Conservation (phyloP, 2,329 filamentous ascomycete genomes). For the Fusarium piperis region DNA sequence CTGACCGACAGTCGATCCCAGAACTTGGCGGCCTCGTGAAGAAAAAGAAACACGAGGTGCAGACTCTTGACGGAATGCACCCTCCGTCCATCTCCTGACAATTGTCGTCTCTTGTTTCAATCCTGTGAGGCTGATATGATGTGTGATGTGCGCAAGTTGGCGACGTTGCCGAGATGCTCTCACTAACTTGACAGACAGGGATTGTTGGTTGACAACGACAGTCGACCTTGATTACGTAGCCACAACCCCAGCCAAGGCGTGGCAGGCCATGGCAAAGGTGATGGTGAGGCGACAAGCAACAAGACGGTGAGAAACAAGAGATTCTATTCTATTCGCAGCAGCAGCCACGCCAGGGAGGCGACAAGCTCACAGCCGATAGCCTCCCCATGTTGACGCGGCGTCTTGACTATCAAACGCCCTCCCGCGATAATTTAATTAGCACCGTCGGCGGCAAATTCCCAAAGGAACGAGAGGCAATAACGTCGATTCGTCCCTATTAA, state of each 20-base stretch:
- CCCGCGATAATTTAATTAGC: slow-evolving; percentile 34
- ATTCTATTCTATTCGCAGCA: neutral
- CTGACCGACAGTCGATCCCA: slow-evolving; percentile 22
- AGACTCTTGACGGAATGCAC: slow-evolving; percentile 29
- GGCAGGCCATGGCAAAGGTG: slow-evolving; percentile 23
- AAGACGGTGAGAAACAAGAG: slow-evolving; percentile 27
- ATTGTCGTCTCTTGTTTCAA: slow-evolving; percentile 15
- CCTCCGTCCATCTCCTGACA: slow-evolving; percentile 36
- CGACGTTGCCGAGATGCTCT: slow-evolving; percentile 34
- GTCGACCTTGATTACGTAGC: slow-evolving; percentile 23
- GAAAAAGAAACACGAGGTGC: slow-evolving; percentile 23
- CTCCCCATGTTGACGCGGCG: neutral
- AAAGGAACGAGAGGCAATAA: slow-evolving; percentile 8
- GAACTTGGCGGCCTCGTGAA: slow-evolving; percentile 27
- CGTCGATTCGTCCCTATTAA: slow-evolving; percentile 26
- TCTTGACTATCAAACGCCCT: slow-evolving; percentile 20
- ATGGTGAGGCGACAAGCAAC: slow-evolving; percentile 17
- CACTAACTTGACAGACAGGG: slow-evolving; percentile 25
- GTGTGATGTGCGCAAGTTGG: slow-evolving; percentile 15
- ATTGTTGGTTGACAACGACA: neutral
- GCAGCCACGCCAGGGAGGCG: slow-evolving; percentile 16
- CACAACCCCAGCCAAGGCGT: slow-evolving; percentile 10
- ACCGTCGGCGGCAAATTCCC: slow-evolving; percentile 9
- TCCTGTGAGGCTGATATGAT: slow-evolving; percentile 36
- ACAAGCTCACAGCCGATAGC: slow-evolving; percentile 15